A percentile compares a stretch with the other conserved stretches of the same genome.
Conservation (phyloP, 2,329 filamentous ascomycete genomes). For the Claviceps maximensis region DNA sequence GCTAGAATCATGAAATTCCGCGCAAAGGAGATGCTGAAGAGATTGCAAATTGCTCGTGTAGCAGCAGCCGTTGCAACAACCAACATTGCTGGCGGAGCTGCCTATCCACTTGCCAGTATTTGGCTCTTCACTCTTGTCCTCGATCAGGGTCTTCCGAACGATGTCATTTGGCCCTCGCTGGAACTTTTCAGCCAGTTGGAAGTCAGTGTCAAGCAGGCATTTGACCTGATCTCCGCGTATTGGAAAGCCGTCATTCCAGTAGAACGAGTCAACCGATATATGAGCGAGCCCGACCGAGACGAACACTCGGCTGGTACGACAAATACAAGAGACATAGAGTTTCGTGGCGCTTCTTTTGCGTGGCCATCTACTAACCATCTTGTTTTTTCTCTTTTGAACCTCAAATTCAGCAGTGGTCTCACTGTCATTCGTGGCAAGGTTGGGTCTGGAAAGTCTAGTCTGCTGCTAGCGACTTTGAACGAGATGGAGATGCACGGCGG, state of each 20-base stretch:
- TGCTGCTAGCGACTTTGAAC: conserved; percentile 45
- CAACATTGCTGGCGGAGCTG: conserved; percentile 56
- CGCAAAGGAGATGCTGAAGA: conserved; percentile 22
- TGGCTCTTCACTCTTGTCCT: conserved; percentile 67
- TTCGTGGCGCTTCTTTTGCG: conserved; percentile 57
- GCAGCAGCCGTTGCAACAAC: conserved; percentile 46
- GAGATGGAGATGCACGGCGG: conserved; percentile 54
- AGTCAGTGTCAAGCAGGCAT: conserved; percentile 58
- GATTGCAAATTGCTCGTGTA: conserved; percentile 23
- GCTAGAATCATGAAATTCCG: conserved; percentile 23
- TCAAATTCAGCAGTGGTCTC: conserved; percentile 36
- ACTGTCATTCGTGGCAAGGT: conserved; percentile 46
- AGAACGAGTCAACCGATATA: conserved; percentile 70
- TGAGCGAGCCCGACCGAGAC: conserved; percentile 70
- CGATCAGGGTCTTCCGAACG: conserved; percentile 54
- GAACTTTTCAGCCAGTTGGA: conserved; percentile 70
- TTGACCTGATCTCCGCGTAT: conserved; percentile 59
- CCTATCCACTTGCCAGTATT: conserved; percentile 72
- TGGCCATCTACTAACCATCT: conserved; percentile 58
- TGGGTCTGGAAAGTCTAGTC: conserved; percentile 47
- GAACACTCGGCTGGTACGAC: conserved; percentile 26
- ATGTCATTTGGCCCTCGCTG: conserved; percentile 77
- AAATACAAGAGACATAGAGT: conserved; percentile 28
- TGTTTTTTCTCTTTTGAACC: conserved; percentile 32
- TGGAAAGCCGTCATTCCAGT: conserved; percentile 77